Evolutionary conservation across 1,284 basidiomycete genomes (phyloP), one percentile per base, ranked within the genome.

Genomic region (Pulchroboletus neoregius): DNA sequence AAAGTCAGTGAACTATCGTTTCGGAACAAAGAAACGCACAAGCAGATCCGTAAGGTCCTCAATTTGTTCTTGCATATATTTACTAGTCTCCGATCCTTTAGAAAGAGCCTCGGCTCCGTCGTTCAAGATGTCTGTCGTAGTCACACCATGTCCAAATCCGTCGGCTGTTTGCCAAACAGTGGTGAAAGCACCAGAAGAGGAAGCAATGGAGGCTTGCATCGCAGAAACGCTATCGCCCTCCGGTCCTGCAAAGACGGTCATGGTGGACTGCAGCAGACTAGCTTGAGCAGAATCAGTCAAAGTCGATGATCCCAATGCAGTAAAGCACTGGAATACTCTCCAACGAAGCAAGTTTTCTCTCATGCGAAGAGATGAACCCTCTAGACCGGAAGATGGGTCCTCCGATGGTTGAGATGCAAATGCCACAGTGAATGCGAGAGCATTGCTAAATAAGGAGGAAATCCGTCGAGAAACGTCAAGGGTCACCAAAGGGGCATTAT

Each of bases 61-160:
- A 87, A 80, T 26, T 74, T 78, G 67, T 92, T 75, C 75, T 36
- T 68, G 71, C 28, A 64, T 69, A 10, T 61, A 56, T 30, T 58
- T 67, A 40, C 62, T 54, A 7, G 39, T 40, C 33, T 54, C 52
- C 27, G 42, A 63, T 36, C 68, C 69, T 20, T 57, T 66, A 18
- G 58, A 53, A 24, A 52, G 30, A 13, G 43, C 56, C 51, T 51
- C 67, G 49, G 54, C 66, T 43, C 73, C 68, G 43, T 80, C 76
- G 8, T 70, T 64, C 20, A 68, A 60, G 11, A 80, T 64, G 33
- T 81, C 76, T 20, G 88, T 70, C 43, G 81, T 90, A 2, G 92
- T 93, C 9, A 98, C 81, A 3, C 95, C 96, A 68, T 91, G 95
- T 0, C 87, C 94, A 65, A 94, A 95, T 0, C 92, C 91, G 63